phyloP scores from a whole-genome alignment of 2,329 filamentous ascomycete species.

The Fusarium subglutinans region DNA sequence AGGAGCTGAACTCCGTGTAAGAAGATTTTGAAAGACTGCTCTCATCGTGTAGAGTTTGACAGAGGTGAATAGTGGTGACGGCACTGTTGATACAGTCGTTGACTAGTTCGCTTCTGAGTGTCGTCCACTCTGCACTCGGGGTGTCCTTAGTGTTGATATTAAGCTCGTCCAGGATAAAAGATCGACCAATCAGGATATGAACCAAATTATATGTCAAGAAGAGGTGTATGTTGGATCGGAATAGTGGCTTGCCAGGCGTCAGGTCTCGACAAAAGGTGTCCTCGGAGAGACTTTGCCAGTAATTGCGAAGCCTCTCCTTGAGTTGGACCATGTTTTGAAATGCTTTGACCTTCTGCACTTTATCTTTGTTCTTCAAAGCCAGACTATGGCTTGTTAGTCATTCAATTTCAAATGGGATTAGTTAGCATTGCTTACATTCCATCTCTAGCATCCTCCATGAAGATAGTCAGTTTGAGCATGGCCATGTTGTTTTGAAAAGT shows the following conservation, averaged over 20 bases:
- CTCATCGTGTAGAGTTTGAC: constrained; percentile 16
- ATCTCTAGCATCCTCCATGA: constrained; percentile 36
- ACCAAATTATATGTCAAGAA: constrained; percentile 31
- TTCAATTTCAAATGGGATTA: not conserved
- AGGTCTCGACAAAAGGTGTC: constrained; percentile 33
- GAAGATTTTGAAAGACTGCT: constrained; percentile 32
- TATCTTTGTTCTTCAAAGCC: constrained; percentile 18
- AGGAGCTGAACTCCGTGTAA: constrained; percentile 34
- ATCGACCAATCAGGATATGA: constrained; percentile 32
- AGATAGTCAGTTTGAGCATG: constrained; percentile 26
- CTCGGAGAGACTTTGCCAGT: constrained; percentile 28
- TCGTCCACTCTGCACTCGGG: constrained; percentile 1
- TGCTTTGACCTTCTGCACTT: not conserved
- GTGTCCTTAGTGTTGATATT: not conserved
- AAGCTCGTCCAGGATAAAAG: constrained; percentile 24
- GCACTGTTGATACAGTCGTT: constrained; percentile 24
- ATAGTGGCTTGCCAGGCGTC: constrained; percentile 29
- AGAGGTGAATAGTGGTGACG: constrained; percentile 23
- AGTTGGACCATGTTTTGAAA: constrained; percentile 15
- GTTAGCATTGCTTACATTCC: constrained; percentile 10
- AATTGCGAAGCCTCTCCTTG: constrained; percentile 6
- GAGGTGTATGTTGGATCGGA: constrained; percentile 35
- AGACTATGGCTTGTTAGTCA: constrained; percentile 2
- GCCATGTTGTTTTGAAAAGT: constrained; percentile 33
- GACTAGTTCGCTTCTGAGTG: constrained; percentile 9